phyloP scores from a whole-genome alignment of 345 rosid genomes.

The Bruguiera parviflora region DNA sequence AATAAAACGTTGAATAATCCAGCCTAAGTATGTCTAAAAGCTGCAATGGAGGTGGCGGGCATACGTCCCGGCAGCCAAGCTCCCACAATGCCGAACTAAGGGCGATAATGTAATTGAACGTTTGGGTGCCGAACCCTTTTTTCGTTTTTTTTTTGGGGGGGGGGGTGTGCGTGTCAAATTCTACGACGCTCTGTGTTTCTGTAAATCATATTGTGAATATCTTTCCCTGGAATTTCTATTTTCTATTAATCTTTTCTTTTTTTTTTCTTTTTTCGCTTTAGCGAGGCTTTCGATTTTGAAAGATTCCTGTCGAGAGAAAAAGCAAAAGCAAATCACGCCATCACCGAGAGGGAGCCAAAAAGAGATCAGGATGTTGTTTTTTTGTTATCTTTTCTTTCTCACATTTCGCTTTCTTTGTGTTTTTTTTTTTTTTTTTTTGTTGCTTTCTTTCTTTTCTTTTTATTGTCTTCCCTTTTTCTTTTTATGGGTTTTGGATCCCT shows the following conservation, averaged over 20 bases:
- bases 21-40: too few species aligned
- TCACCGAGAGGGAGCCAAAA: not conserved
- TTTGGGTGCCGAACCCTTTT: too few species aligned
- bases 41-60: too few species aligned
- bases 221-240: too few species aligned
- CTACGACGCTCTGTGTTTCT: not conserved
- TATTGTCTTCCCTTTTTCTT: conserved; percentile 24
- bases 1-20: too few species aligned
- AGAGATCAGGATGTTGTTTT: not conserved
- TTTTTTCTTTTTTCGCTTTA: conserved; percentile 9
- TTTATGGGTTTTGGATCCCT: conserved; percentile 39
- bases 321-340: conserved; percentile 49
- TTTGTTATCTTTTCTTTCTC: conserved; percentile 20
- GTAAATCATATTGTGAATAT: not conserved
- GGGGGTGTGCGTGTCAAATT: too few species aligned
- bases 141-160: too few species aligned
- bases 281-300: conserved; percentile 41
- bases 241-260: not conserved
- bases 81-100: too few species aligned
- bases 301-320: conserved; percentile 54
- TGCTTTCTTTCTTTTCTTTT: conserved; percentile 31
- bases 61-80: too few species aligned
- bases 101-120: too few species aligned
- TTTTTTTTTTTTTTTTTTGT: not conserved
- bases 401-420: conserved; percentile 33